Evolutionary conservation across 257 asterid genomes (phyloP).

Genomic region (Capsicum baccatum): DNA sequence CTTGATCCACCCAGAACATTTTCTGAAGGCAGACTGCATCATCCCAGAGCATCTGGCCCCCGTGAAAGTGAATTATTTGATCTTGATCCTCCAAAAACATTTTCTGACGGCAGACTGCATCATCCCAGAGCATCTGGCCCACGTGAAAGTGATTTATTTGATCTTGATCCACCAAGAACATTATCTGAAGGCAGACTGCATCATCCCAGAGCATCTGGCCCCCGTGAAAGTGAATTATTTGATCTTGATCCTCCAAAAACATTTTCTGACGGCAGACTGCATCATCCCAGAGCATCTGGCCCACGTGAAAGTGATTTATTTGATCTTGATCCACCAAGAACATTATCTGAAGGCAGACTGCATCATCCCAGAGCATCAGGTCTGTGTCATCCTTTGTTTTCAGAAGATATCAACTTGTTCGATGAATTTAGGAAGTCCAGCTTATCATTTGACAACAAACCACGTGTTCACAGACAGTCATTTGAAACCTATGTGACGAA

Average conservation of each 20-base stretch:
- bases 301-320: conserved; percentile 18
- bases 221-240: too few relatives aligned
- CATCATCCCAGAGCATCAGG: conserved; percentile 49
- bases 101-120: too few relatives aligned
- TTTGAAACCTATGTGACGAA: conserved; percentile 42
- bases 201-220: conserved; percentile 45
- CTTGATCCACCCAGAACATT: too few relatives aligned
- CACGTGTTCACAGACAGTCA: conserved; percentile 40
- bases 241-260: too few relatives aligned
- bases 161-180: conserved; percentile 48
- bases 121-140: too few relatives aligned
- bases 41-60: too few relatives aligned
- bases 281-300: too few relatives aligned
- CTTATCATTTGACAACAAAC: conserved; percentile 50
- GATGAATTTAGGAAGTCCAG: conserved; percentile 47
- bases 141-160: conserved; percentile 28
- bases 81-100: too few relatives aligned
- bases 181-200: conserved; percentile 47
- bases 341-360: conserved; percentile 47
- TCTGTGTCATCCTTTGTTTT: conserved; percentile 52
- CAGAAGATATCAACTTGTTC: conserved; percentile 46
- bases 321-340: conserved; percentile 49
- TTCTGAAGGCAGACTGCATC: too few relatives aligned
- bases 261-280: too few relatives aligned
- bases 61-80: too few relatives aligned